Base-by-base conservation (phyloP, 306 rosid species). In the Vigna unguiculata region DNA sequence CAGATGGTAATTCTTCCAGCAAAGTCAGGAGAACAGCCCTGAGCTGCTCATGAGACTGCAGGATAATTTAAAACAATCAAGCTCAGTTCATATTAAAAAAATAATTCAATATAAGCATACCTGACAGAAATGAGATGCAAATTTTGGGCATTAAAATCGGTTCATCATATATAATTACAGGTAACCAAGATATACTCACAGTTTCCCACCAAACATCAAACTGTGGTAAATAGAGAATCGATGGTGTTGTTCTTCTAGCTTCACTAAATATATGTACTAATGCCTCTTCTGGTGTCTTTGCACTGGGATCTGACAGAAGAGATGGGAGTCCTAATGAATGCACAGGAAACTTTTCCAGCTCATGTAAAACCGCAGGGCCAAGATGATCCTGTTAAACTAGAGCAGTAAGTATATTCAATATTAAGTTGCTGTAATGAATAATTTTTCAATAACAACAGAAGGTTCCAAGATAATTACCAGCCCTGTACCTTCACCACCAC, bases 311-410 rank as follows among this genome's bases (percentile, higher is more conserved):
- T 47, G 99, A 92, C 65, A 92, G 90, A 69, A 95, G 92, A 70
- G 99, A 90, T 59, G 97, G 93, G 76, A 95, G 97, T 79, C 97
- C 97, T 74, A 92, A 80, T 36, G 97, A 92, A 84, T 95, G 99
- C 68, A 95, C 93, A 15, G 97, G 99, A 82, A 92, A 95, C 61
- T 95, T 95, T 89, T 95, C 99, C 83, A 95, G 87, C 80, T 95
- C 97, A 71, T 95, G 99, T 80, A 95, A 87, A 86, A 95, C 85
- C 38, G 99, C 99, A 74, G 97, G 99, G 75, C 99, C 99, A 86
- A 95, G 88, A 87, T 95, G 99, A 87, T 95, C 99, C 99, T 95
- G 99, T 88, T 82, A 95, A 87, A 90, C 97, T 95, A 92, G 90
- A 89, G 84, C 89, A 89, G 99, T 89, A 90, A 95, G 97, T 95